A percentile compares a stretch with the other conserved stretches of the same genome.
Evolutionary conservation across 352 stramenopile genomes (phyloP).

Genomic region (Globisporangium abappressorium): DNA sequence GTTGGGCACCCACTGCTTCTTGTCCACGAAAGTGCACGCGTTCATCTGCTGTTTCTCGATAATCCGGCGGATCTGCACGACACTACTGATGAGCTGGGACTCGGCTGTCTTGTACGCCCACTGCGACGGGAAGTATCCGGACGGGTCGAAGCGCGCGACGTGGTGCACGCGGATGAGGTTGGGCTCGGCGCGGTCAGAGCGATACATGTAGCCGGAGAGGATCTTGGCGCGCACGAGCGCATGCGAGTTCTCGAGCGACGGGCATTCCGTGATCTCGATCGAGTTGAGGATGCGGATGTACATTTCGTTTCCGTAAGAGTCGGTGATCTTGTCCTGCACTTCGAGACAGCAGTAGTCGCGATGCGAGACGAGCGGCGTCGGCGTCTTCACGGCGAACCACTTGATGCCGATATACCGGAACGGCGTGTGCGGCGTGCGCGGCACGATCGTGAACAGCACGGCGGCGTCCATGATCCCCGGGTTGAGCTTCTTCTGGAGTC

Average conservation of each 20-base stretch:
- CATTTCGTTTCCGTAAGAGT: constrained; percentile 83
- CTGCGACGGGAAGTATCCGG: constrained; percentile 75
- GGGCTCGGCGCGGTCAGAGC: constrained; percentile 64
- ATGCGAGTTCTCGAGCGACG: constrained; percentile 82
- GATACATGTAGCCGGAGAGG: constrained; percentile 77
- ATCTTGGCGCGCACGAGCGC: constrained; percentile 83
- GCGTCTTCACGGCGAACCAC: constrained; percentile 84
- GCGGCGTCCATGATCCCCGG: constrained; percentile 65
- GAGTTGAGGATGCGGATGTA: constrained; percentile 80
- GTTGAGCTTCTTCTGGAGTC: constrained; percentile 84
- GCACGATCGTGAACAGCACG: constrained; percentile 78
- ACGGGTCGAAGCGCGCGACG: constrained; percentile 69
- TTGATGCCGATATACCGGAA: constrained; percentile 88
- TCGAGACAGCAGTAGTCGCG: constrained; percentile 87
- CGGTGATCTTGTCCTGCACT: constrained; percentile 82
- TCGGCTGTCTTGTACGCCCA: constrained; percentile 84
- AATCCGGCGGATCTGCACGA: constrained; percentile 77
- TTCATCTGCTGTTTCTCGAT: constrained; percentile 88
- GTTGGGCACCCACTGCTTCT: constrained; percentile 80
- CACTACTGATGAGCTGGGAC: constrained; percentile 70
- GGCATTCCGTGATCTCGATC: constrained; percentile 78
- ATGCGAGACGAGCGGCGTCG: constrained; percentile 75
- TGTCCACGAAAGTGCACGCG: constrained; percentile 79
- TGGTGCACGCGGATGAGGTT: constrained; percentile 74
- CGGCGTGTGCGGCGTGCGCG: constrained; percentile 59